Conservation (phyloP, 768 basidiomycete genomes). For the Psilocybe cubensis region DNA sequence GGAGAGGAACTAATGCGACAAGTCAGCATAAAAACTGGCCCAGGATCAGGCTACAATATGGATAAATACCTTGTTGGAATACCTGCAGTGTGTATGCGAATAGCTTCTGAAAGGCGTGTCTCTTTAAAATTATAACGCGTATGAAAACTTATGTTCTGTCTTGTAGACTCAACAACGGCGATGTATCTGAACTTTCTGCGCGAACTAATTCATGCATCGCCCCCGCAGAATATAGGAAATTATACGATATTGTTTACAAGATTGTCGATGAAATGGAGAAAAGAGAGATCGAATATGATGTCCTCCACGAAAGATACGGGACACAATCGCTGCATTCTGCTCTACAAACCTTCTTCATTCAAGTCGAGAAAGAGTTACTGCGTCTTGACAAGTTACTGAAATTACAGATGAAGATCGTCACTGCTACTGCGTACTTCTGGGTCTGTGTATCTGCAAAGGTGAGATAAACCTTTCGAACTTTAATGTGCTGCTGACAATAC, state of each 20-base stretch:
- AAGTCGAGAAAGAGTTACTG: slow-evolving; percentile 33
- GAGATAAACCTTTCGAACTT: slow-evolving; percentile 3
- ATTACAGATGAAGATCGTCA: slow-evolving; percentile 27
- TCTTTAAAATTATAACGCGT: not conserved
- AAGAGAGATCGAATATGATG: slow-evolving; percentile 22
- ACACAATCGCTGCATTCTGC: slow-evolving; percentile 12
- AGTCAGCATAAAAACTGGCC: slow-evolving; percentile 44
- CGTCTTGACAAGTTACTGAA: slow-evolving; percentile 25
- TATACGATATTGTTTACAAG: slow-evolving; percentile 27
- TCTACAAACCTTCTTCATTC: slow-evolving; percentile 30
- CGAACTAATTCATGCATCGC: slow-evolving; percentile 38
- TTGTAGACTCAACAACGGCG: slow-evolving; percentile 34
- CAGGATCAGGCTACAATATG: slow-evolving; percentile 53
- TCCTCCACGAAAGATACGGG: slow-evolving; percentile 32
- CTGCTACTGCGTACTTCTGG: slow-evolving; percentile 51
- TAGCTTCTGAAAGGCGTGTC: slow-evolving; percentile 50
- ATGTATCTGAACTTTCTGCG: slow-evolving; percentile 31
- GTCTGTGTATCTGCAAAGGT: slow-evolving; percentile 44
- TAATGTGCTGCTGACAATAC: not conserved
- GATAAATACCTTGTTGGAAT: slow-evolving; percentile 41
- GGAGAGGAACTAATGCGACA: slow-evolving; percentile 32
- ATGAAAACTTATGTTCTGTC: not conserved
- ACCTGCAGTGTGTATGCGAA: slow-evolving; percentile 52
- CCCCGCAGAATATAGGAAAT: slow-evolving; percentile 30
- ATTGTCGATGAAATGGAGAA: slow-evolving; percentile 25